Conservation (phyloP, 306 rosid species). For the Hippophae gyantsensis region DNA sequence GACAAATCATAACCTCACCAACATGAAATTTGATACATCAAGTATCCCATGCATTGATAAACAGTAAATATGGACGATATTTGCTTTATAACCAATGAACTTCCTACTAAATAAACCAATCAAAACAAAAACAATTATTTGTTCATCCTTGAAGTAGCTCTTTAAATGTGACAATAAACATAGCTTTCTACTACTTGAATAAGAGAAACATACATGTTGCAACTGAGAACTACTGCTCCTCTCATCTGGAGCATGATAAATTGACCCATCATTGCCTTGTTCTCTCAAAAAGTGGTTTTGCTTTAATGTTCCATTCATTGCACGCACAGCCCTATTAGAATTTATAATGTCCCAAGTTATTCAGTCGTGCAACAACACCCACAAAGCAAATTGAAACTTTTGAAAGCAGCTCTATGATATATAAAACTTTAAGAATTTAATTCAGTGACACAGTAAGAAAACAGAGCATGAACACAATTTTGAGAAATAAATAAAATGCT, state of each 20-base stretch:
- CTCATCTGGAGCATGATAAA: constrained; percentile 43
- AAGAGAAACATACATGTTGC: constrained; percentile 35
- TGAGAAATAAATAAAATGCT: too few relatives aligned
- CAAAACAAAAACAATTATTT: background rate
- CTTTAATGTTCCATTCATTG: constrained; percentile 95
- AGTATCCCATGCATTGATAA: constrained; percentile 17
- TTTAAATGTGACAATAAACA: background rate
- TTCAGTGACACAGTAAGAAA: too few relatives aligned
- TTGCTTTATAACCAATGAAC: background rate
- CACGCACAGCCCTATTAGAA: constrained; percentile 81
- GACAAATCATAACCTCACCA: constrained; percentile 29
- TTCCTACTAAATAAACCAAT: background rate
- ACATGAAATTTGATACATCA: constrained; percentile 29
- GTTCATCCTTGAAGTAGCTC: background rate
- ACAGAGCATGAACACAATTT: too few relatives aligned
- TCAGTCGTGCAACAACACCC: background rate
- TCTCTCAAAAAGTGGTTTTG: constrained; percentile 76
- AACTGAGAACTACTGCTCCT: constrained; percentile 25
- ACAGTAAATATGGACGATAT: constrained; percentile 3
- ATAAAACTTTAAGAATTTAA: background rate
- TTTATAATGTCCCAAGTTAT: constrained; percentile 24
- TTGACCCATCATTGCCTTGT: constrained; percentile 52
- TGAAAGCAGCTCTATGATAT: background rate
- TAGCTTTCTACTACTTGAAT: background rate
- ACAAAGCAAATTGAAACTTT: background rate